Percentiles rank a stretch among this genome's conserved stretches.
These are phyloP conservation scores for Anethum foeniculum DNA, from an alignment of 140 eudicot species.

Conservation along the genomic window DNA sequence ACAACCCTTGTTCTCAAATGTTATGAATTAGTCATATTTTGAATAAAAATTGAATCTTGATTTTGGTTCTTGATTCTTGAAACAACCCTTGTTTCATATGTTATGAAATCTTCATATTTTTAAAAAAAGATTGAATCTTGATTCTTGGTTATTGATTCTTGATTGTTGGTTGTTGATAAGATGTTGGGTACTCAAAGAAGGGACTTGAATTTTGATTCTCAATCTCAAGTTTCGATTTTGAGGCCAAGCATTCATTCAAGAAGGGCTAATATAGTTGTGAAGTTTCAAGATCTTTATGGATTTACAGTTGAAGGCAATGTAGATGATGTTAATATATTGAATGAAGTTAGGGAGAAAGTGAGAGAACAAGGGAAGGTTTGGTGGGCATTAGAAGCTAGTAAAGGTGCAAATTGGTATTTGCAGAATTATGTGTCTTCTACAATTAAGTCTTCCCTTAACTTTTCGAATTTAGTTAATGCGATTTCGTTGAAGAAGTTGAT, in stretches of 20 bases:
- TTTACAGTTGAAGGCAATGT: slow-evolving; percentile 98
- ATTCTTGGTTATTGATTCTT: neutral
- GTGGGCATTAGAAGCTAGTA: slow-evolving; percentile 94
- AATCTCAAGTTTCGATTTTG: slow-evolving; percentile 55
- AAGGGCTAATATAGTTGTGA: slow-evolving; percentile 84
- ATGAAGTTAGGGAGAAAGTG: slow-evolving; percentile 95
- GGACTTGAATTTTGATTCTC: slow-evolving; percentile 47
- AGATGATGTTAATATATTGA: slow-evolving; percentile 89
- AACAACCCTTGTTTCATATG: neutral
- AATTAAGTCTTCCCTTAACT: slow-evolving; percentile 60
- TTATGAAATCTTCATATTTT: neutral
- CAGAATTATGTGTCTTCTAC: slow-evolving; percentile 45
- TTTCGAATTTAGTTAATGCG: slow-evolving; percentile 69
- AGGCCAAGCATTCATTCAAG: slow-evolving; percentile 93
- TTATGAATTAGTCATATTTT: neutral
- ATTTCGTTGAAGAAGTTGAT: slow-evolving; percentile 81
- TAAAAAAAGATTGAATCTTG: too few species aligned
- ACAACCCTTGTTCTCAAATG: neutral
- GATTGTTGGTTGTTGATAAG: neutral
- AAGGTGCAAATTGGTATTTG: slow-evolving; percentile 89
- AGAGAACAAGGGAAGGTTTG: slow-evolving; percentile 89
- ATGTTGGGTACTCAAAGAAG: slow-evolving; percentile 65
- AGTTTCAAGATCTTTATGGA: slow-evolving; percentile 93
- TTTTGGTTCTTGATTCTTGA: neutral
- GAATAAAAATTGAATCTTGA: too few species aligned